Percentiles rank a stretch among this genome's conserved stretches.
phyloP scores from a whole-genome alignment of 2,329 filamentous ascomycete genomes.

The Cercospora zeae-maydis region DNA sequence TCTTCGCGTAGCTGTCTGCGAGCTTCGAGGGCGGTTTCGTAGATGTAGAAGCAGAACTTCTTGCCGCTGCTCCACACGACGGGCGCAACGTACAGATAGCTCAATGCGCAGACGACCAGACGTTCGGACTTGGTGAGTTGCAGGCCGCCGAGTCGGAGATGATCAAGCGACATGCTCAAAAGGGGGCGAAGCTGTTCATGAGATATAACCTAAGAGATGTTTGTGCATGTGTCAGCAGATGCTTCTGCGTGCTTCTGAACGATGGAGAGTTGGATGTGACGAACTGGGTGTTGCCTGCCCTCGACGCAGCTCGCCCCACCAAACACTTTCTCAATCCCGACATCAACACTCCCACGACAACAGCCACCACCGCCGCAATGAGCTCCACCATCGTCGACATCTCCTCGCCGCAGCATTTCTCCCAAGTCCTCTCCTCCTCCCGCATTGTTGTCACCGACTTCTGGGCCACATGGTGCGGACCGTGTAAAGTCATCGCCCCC shows the following conservation, averaged over 20 bases:
- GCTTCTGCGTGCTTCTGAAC: constrained; percentile 3
- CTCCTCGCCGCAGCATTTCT: constrained; percentile 56
- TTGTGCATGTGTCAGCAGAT: constrained; percentile 1
- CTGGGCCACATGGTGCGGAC: constrained; percentile 81
- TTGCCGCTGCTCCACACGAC: constrained; percentile 29
- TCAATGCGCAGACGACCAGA: constrained; percentile 34
- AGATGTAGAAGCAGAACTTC: constrained; percentile 27
- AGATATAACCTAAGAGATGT: not conserved
- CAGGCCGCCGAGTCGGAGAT: constrained; percentile 30
- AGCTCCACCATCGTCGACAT: constrained; percentile 43
- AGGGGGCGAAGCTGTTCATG: not conserved
- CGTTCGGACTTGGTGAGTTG: constrained; percentile 36
- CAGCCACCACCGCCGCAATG: constrained; percentile 34
- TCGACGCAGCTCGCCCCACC: constrained; percentile 2
- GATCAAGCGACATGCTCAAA: not conserved
- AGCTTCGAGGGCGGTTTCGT: constrained; percentile 19
- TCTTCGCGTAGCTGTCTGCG: constrained; percentile 23
- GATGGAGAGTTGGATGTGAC: not conserved
- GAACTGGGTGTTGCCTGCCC: not conserved
- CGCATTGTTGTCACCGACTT: constrained; percentile 85
- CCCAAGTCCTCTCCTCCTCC: constrained; percentile 64
- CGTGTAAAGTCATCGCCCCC: constrained; percentile 80
- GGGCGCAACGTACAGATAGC: constrained; percentile 35
- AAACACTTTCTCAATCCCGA: constrained; percentile 2
- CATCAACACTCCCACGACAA: constrained; percentile 7